A percentile compares a stretch with the other conserved stretches of the same genome.
Evolutionary conservation across 176 grass and related monocot genomes (phyloP).

Genomic region (Carex myosuroides): DNA sequence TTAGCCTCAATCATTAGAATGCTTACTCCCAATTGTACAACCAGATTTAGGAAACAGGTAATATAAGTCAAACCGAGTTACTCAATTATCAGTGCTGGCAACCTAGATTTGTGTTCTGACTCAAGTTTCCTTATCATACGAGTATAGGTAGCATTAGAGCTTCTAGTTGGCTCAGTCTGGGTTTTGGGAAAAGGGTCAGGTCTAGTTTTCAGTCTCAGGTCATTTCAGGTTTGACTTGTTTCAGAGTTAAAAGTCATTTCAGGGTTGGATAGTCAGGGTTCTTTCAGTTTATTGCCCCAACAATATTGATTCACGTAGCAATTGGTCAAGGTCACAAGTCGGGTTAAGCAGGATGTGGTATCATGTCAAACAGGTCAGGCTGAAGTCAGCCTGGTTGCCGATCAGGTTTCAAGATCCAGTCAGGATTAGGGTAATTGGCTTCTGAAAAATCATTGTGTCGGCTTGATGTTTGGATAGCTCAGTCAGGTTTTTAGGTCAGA

Average conservation of each 20-base stretch:
- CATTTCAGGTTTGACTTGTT: neutral
- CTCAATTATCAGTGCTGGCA: neutral
- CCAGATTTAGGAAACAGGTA: neutral
- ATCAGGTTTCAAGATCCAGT: neutral
- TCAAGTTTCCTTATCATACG: neutral
- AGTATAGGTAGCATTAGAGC: neutral
- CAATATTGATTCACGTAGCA: neutral
- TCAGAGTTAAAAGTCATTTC: neutral
- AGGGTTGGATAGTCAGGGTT: neutral
- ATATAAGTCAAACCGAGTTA: neutral
- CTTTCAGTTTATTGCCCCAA: neutral
- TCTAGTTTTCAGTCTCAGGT: neutral
- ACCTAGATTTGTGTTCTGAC: neutral
- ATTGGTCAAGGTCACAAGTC: neutral
- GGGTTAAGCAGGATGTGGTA: neutral
- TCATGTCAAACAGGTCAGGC: neutral
- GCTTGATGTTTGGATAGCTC: neutral
- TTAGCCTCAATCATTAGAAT: neutral
- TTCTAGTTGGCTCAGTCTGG: neutral
- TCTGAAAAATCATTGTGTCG: neutral
- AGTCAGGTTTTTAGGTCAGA: neutral
- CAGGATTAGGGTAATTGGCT: neutral
- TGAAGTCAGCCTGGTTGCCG: neutral
- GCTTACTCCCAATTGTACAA: neutral
- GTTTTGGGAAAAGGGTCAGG: neutral